Conservation (phyloP, 2,329 filamentous ascomycete species). For the Diaporthe sp. region DNA sequence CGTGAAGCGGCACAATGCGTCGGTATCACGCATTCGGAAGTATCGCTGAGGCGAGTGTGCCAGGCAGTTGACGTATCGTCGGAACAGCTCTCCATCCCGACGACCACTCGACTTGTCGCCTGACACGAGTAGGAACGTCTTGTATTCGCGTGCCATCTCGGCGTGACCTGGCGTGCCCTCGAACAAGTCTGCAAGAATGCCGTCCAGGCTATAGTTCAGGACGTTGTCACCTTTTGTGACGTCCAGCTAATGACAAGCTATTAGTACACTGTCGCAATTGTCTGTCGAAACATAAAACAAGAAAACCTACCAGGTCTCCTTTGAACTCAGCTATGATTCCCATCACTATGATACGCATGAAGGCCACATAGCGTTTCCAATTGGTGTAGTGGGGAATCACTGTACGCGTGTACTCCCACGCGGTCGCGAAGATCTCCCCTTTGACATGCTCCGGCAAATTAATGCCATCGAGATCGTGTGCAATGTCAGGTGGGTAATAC, state of each 20-base stretch:
- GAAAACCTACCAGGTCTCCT: background rate
- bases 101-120: background rate
- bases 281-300: background rate
- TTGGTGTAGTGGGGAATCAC: conserved; percentile 7
- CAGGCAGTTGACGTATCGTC: conserved; percentile 2
- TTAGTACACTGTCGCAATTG: background rate
- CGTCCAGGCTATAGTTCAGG: conserved; percentile 8
- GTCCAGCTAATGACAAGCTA: background rate
- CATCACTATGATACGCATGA: conserved; percentile 14
- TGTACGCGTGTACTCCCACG: conserved; percentile 5
- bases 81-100: background rate
- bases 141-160: background rate
- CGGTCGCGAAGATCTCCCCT: background rate
- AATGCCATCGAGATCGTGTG: background rate
- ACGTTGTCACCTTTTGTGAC: background rate
- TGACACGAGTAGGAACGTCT: background rate
- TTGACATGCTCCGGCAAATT: background rate
- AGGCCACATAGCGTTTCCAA: background rate
- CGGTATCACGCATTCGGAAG: conserved; percentile 6
- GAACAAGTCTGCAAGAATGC: conserved; percentile 7
- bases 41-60: background rate
- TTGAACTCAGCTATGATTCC: conserved; percentile 5
- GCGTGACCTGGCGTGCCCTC: background rate
- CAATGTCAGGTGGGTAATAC: conserved; percentile 3
- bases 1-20: background rate